phyloP scores from a whole-genome alignment of 495 filamentous ascomycete species.

The Rostrohypoxylon terebratum region DNA sequence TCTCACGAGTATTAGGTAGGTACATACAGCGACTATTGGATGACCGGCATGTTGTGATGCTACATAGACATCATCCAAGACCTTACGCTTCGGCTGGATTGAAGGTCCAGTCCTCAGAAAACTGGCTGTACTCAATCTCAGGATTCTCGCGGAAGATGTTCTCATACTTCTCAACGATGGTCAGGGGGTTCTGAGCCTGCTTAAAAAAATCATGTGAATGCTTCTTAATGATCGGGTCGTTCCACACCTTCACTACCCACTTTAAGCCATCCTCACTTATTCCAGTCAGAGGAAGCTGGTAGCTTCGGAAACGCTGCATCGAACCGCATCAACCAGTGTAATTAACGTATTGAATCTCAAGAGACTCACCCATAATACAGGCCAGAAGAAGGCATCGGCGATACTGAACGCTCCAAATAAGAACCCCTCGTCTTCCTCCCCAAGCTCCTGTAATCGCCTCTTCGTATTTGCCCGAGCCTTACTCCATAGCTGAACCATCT shows the following conservation, averaged over 20 bases:
- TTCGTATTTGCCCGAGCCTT: conserved; percentile 27
- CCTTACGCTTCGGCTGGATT: neutral
- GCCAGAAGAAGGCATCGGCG: conserved; percentile 59
- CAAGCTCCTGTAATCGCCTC: conserved; percentile 49
- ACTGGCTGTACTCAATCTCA: conserved; percentile 52
- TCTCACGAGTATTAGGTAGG: no score
- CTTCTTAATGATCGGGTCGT: conserved; percentile 52
- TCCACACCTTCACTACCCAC: conserved; percentile 64
- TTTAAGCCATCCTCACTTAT: conserved; percentile 54
- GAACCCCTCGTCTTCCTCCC: conserved; percentile 53
- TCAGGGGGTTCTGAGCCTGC: conserved; percentile 56
- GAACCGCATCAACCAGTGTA: conserved; percentile 3
- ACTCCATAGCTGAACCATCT: conserved; percentile 54
- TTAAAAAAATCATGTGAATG: conserved; percentile 53
- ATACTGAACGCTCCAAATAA: conserved; percentile 56
- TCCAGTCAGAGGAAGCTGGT: conserved; percentile 55
- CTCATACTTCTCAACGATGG: conserved; percentile 55
- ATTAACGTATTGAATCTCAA: neutral
- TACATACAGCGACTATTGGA: neutral
- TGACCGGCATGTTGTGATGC: neutral
- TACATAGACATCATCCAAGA: neutral
- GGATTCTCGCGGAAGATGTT: conserved; percentile 54
- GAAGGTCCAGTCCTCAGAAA: conserved; percentile 58
- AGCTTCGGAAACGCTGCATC: conserved; percentile 59
- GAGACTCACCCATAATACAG: conserved; percentile 57